Evolutionary conservation across 768 basidiomycete species (phyloP).

Genomic region (Gloeophyllum trabeum): DNA sequence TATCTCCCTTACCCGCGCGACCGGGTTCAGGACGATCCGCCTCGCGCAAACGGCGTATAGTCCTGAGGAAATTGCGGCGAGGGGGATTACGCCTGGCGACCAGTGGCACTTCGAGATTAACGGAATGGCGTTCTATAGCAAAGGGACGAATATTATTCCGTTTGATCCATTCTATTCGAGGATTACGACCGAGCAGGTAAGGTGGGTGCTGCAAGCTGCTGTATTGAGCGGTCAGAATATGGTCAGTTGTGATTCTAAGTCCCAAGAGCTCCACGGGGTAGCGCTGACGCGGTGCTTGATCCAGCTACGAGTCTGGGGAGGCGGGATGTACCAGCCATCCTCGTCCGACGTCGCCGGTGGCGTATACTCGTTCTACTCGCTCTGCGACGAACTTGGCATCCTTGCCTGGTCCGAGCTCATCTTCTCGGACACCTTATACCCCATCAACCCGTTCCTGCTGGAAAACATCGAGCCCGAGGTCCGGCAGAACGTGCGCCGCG

Average conservation of each 20-base stretch:
- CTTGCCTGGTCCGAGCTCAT: constrained; percentile 53
- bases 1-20: constrained; percentile 30
- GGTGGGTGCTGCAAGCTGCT: constrained; percentile 47
- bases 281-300: neutral
- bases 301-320: constrained; percentile 50
- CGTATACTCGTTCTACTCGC: constrained; percentile 42
- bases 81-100: constrained; percentile 47
- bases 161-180: constrained; percentile 51
- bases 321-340: constrained; percentile 40
- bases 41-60: constrained; percentile 38
- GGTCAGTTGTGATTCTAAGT: constrained; percentile 31
- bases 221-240: constrained; percentile 47
- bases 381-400: constrained; percentile 51
- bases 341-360: constrained; percentile 21
- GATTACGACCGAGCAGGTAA: constrained; percentile 33
- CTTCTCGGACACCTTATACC: constrained; percentile 45
- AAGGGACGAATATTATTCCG: constrained; percentile 49
- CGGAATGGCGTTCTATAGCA: constrained; percentile 41
- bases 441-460: constrained; percentile 41
- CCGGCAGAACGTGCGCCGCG: constrained; percentile 41
- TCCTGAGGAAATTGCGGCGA: constrained; percentile 26
- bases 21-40: constrained; percentile 49
- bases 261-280: no score
- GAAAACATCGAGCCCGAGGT: constrained; percentile 43
- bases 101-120: constrained; percentile 53